Percentiles rank a stretch among this genome's conserved stretches.
phyloP scores from a whole-genome alignment of 78 protist species.

The Planoprotostelium fungivorum region DNA sequence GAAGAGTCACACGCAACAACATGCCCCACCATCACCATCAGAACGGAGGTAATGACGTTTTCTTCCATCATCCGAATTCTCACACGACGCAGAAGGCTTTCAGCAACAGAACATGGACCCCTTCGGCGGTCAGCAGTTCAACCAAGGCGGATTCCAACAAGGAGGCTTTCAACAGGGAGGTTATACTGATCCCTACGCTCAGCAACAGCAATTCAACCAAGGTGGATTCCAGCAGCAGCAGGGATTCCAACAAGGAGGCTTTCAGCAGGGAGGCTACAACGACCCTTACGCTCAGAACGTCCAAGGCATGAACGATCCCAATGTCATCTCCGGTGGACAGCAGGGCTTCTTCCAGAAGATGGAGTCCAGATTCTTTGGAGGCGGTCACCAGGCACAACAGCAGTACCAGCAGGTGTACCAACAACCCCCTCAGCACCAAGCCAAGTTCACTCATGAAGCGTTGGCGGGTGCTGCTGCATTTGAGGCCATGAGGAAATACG shows the following conservation, averaged over 20 bases:
- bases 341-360: neutral
- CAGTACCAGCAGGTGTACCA: neutral
- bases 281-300: neutral
- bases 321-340: neutral
- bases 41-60: too few relatives aligned
- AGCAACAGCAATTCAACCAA: neutral
- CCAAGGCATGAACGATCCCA: neutral
- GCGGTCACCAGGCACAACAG: neutral
- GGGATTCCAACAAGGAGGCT: neutral
- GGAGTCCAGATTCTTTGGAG: neutral
- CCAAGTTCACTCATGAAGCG: neutral
- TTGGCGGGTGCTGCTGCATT: neutral
- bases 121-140: too few relatives aligned
- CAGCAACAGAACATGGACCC: too few relatives aligned
- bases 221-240: neutral
- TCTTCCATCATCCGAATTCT: too few relatives aligned
- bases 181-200: neutral
- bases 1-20: too few relatives aligned
- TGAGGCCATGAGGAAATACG: neutral
- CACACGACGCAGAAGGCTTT: too few relatives aligned
- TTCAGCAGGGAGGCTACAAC: neutral
- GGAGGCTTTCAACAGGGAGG: neutral
- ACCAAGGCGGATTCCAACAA: neutral
- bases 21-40: too few relatives aligned
- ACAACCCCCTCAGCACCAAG: neutral